Evolutionary conservation across 2,329 filamentous ascomycete genomes (phyloP).

Genomic region (Penicillium sp.): DNA sequence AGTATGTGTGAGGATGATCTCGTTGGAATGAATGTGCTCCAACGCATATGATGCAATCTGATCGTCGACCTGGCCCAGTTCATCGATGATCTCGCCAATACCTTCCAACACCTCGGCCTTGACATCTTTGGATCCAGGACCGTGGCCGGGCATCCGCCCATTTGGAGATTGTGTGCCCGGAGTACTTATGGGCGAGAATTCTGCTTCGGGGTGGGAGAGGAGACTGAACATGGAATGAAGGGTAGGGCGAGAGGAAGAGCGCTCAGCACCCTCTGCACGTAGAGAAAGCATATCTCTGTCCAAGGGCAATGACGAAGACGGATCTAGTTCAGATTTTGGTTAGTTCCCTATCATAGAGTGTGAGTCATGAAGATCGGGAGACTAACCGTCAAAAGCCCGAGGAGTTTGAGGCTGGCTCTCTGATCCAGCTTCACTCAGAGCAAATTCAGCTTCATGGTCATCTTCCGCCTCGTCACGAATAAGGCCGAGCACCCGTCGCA

Average conservation of each 20-base stretch:
- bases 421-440: conserved; percentile 65
- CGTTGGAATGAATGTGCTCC: conserved; percentile 90
- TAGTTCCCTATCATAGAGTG: conserved; percentile 16
- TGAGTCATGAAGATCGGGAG: not conserved
- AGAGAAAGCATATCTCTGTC: conserved; percentile 37
- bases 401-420: conserved; percentile 57
- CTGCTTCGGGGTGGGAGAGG: conserved; percentile 69
- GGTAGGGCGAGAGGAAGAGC: conserved; percentile 60
- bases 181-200: conserved; percentile 49
- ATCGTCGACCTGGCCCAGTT: conserved; percentile 89
- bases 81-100: conserved; percentile 94
- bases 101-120: conserved; percentile 91
- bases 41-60: conserved; percentile 89
- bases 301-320: conserved; percentile 37
- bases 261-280: conserved; percentile 41
- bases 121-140: conserved; percentile 64
- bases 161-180: conserved; percentile 45
- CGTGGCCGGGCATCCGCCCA: conserved; percentile 39
- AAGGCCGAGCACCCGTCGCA: conserved; percentile 84
- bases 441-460: conserved; percentile 69
- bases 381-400: conserved; percentile 44
- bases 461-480: conserved; percentile 91
- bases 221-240: conserved; percentile 84
- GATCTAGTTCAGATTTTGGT: conserved; percentile 31
- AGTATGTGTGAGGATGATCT: conserved; percentile 88